Percentiles rank a stretch among this genome's conserved stretches.
Conservation (phyloP, 768 basidiomycete genomes). For the Pleurotus djamor region DNA sequence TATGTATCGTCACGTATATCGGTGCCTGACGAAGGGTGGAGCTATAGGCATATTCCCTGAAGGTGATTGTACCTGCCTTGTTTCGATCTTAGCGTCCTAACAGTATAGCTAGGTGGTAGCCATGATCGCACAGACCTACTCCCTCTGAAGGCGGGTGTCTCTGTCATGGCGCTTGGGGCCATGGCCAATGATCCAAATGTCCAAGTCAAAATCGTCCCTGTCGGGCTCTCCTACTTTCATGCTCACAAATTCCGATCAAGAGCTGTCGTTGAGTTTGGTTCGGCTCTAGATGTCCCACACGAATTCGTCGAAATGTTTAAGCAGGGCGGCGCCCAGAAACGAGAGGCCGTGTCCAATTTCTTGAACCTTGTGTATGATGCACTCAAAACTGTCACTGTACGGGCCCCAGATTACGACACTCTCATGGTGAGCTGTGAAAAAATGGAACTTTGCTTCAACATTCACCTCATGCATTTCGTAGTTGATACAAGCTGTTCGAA, state of each 20-base stretch:
- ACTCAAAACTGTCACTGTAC: slow-evolving; percentile 92
- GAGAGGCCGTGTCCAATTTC: slow-evolving; percentile 87
- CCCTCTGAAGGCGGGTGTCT: slow-evolving; percentile 96
- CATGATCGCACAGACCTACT: slow-evolving; percentile 97
- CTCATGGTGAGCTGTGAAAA: slow-evolving; percentile 73
- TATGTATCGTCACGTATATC: slow-evolving; percentile 94
- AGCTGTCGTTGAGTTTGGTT: slow-evolving; percentile 96
- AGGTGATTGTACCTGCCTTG: slow-evolving; percentile 48
- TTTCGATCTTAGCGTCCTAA: background rate
- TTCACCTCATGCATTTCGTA: slow-evolving; percentile 23
- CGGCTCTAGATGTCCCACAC: slow-evolving; percentile 86
- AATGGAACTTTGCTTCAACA: slow-evolving; percentile 1
- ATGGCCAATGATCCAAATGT: slow-evolving; percentile 89
- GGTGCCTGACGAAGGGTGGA: slow-evolving; percentile 80
- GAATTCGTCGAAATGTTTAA: slow-evolving; percentile 91
- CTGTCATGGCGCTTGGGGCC: slow-evolving; percentile 97
- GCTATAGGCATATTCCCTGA: slow-evolving; percentile 98
- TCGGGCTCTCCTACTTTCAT: slow-evolving; percentile 75
- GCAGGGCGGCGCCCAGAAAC: slow-evolving; percentile 81
- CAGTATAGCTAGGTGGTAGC: slow-evolving; percentile 71
- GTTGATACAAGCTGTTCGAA: slow-evolving; percentile 94
- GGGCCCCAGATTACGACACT: slow-evolving; percentile 97
- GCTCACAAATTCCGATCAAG: slow-evolving; percentile 90
- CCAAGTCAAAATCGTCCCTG: slow-evolving; percentile 89
- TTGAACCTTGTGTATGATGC: slow-evolving; percentile 91